Evolutionary conservation across 108 stramenopile species (phyloP), one percentile per base, ranked within the genome.

Genomic region (Bacterosira constricta): DNA sequence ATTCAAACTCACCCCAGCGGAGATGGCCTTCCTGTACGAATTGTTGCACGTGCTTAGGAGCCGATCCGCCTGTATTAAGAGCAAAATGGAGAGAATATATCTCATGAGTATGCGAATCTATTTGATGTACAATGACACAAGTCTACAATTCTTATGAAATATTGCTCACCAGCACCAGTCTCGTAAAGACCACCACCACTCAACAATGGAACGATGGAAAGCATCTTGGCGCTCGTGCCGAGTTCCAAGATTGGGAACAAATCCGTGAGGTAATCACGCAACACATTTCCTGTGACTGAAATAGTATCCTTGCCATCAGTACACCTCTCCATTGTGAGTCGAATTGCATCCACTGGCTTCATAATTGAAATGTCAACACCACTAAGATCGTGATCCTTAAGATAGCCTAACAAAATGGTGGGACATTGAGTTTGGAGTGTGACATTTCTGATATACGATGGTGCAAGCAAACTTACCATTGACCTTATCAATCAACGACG

Each of bases 31-130:
- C 92, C 65, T 92, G 71, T 10, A 90, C 83, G 69, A 97, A 95
- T 75, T 95, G 94, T 70, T 96, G 90, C 11, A 96, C 96, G 68
- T 96, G 96, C 77, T 96, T 96, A 26, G 96, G 96, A 34, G 96
- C 94, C 36, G 91, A 92, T 23, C 96, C 96, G n/a, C n/a, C n/a
- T n/a, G n/a, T n/a, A n/a, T n/a, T n/a, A n/a, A n/a, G n/a, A n/a
- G n/a, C n/a, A n/a, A n/a, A n/a, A n/a, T n/a, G n/a, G n/a, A n/a
- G n/a, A n/a, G n/a, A n/a, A n/a, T n/a, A n/a, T n/a, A n/a, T n/a
- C n/a, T n/a, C n/a, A n/a, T n/a, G n/a, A n/a, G n/a, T n/a, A n/a
- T n/a, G n/a, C n/a, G n/a, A n/a, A n/a, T n/a, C n/a, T n/a, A n/a
- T n/a, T n/a, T n/a, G n/a, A n/a, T n/a, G n/a, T n/a, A n/a, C n/a